Evolutionary conservation across 257 asterid species (phyloP), one percentile per base, ranked within the genome.

Genomic region (Primulina tabacum): DNA sequence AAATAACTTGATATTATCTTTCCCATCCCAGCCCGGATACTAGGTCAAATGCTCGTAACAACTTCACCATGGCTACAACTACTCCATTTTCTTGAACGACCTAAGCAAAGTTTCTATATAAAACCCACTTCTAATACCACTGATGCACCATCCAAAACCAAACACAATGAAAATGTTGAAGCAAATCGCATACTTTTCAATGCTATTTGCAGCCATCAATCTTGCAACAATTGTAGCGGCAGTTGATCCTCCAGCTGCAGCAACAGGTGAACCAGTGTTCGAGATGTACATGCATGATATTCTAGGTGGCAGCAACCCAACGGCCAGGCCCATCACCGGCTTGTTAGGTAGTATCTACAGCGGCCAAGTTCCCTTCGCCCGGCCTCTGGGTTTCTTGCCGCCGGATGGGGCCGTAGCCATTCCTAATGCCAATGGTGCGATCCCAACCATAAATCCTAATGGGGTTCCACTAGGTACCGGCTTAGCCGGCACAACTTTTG

Each of bases 201-300:
- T 78, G 17, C 61, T 85, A 6, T 50, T 86, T 18, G 83, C 83
- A 70, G 69, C 75, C 21, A 30, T 83, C 1, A 55, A 38, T 29
- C 56, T 76, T 26, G 71, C 70, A 32, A 74, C 72, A 1, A 32
- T 62, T 16, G 76, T 65, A 6, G 21, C 60, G 1, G 85, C 89
- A 5, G 65, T 70, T 28, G 81, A 67, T 59, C 75, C 88, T 26
- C 72, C 65, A 4, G 72, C 73, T 3, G 37, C 64, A 21, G 66
- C 60, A 12, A 70, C 50, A 4, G 77, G 35, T 33, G 70, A 47
- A 50, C 83, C 85, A 0, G 60, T 85, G 35, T 71, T 92, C 4
- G 96, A 92, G 82, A 68, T 92, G 11, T 90, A 79, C 92, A 87
- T 90, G 94, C 98, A 92, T 61, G 95, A 90, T 75, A 88, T 92